Evolutionary conservation across 2,329 filamentous ascomycete genomes (phyloP).

Genomic region (Trichophyton verrucosum): DNA sequence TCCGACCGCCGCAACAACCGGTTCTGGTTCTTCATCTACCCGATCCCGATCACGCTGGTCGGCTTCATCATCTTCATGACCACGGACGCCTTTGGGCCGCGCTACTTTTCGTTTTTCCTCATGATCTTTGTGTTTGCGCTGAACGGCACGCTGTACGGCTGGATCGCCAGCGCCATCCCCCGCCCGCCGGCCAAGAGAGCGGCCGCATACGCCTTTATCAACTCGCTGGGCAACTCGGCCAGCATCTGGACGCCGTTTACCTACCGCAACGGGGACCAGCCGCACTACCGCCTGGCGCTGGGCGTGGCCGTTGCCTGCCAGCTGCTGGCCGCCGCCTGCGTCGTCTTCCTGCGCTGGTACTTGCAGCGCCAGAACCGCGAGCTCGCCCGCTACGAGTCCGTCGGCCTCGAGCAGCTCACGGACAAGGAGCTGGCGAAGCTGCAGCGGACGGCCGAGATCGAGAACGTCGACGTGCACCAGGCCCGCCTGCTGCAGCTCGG

Average conservation of each 20-base stretch:
- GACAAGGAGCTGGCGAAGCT: constrained; percentile 38
- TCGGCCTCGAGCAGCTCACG: constrained; percentile 31
- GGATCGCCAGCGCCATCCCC: constrained; percentile 41
- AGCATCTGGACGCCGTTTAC: constrained; percentile 43
- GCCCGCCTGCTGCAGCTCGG: constrained; percentile 43
- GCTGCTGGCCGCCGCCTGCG: constrained; percentile 24
- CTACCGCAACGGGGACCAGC: constrained; percentile 29
- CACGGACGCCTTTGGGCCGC: constrained; percentile 38
- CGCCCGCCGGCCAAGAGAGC: constrained; percentile 44
- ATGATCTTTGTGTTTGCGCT: constrained; percentile 46
- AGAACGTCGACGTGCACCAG: constrained; percentile 39
- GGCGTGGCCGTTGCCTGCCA: constrained; percentile 33
- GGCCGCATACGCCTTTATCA: constrained; percentile 44
- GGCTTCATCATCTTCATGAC: constrained; percentile 46
- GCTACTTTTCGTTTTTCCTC: constrained; percentile 45
- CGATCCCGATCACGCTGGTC: constrained; percentile 39
- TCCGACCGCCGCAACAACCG: constrained; percentile 36
- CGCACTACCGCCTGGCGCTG: constrained; percentile 32
- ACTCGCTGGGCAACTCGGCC: constrained; percentile 42
- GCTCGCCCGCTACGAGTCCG: constrained; percentile 40
- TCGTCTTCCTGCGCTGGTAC: constrained; percentile 28
- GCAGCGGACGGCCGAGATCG: constrained; percentile 40
- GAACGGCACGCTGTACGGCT: constrained; percentile 39
- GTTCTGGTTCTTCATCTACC: constrained; percentile 44
- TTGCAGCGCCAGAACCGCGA: constrained; percentile 38